These are phyloP conservation scores for Annulohypoxylon truncatum DNA, from an alignment of 2,329 filamentous ascomycete genomes.

Conservation along the genomic window DNA sequence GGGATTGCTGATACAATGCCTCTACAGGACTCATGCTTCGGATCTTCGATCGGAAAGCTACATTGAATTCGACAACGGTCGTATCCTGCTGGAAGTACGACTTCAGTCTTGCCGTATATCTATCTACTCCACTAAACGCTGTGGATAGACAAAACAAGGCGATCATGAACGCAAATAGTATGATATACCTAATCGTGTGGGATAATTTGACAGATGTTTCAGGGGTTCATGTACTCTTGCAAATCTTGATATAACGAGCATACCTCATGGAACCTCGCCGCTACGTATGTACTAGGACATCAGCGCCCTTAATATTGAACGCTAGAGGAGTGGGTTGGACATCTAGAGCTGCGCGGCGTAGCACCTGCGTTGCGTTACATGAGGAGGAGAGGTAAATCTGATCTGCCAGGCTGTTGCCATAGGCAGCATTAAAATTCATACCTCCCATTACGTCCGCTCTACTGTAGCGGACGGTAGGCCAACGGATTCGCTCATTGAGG, in stretches of 20 bases:
- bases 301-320: constrained; percentile 1
- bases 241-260: constrained; percentile 11
- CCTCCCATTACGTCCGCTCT: constrained; percentile 10
- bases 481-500: constrained; percentile 43
- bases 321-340: constrained; percentile 18
- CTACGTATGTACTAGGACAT: not conserved
- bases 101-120: constrained; percentile 7
- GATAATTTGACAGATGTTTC: constrained; percentile 21
- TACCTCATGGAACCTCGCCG: constrained; percentile 2
- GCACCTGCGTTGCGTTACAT: constrained; percentile 22
- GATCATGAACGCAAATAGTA: not conserved
- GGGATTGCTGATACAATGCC: constrained; percentile 7
- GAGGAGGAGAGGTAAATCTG: constrained; percentile 24
- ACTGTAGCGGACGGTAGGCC: constrained; percentile 21
- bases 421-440: constrained; percentile 25
- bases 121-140: not conserved
- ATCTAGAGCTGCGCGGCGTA: constrained; percentile 12
- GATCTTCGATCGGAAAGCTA: constrained; percentile 36
- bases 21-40: constrained; percentile 23
- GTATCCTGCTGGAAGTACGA: constrained; percentile 6
- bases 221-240: constrained; percentile 25
- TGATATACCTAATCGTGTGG: constrained; percentile 13
- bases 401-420: constrained; percentile 19
- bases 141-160: constrained; percentile 4
- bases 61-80: constrained; percentile 18